Evolutionary conservation across 78 protist genomes (phyloP), one percentile per base, ranked within the genome.

Genomic region (Tieghemostelium lacteum): DNA sequence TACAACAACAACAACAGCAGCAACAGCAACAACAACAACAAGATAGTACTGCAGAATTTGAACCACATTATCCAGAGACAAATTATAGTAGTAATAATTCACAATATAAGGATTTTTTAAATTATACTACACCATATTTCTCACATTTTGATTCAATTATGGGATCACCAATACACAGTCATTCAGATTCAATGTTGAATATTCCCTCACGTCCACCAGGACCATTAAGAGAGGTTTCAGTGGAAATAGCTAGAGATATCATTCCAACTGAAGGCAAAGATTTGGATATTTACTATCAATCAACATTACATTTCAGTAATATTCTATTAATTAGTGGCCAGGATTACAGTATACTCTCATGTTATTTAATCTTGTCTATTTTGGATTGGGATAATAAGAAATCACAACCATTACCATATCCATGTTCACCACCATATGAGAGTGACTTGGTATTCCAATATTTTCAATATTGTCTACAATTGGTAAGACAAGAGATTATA

Each of bases 351-450:
- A 19, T 83, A 20, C 40, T 83, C 19, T 69, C 78, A 7, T 22
- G 70, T 57, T 83, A 83, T 60, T 57, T 69, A 39, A 60, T 83
- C n/a, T 61, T 83, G 8, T 36, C 62, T 0, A 83, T 73, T 22
- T 50, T 83, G 1, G 91, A 83, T 42, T 83, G 91, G 91, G 91
- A 83, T n/a, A 83, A 83, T 29, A 83, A 83, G 33, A 83, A 69
- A 29, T 60, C 91, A 20, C 91, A 83, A 69, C 76, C 91, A 52
- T 60, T 83, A 31, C 91, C 91, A 29, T 55, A 60, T 42, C 64
- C 83, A 37, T 73, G 83, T 57, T 60, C 78, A 14, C 76, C 78
- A 29, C 91, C 91, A 0, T 83, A 83, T 70, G 91, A 83, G 60
- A 83, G 91, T 69, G 91, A 83, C 60, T 69, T 83, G 37, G 78